Evolutionary conservation across 2,329 filamentous ascomycete genomes (phyloP).

Genomic region (Rugonectria rugulosa): DNA sequence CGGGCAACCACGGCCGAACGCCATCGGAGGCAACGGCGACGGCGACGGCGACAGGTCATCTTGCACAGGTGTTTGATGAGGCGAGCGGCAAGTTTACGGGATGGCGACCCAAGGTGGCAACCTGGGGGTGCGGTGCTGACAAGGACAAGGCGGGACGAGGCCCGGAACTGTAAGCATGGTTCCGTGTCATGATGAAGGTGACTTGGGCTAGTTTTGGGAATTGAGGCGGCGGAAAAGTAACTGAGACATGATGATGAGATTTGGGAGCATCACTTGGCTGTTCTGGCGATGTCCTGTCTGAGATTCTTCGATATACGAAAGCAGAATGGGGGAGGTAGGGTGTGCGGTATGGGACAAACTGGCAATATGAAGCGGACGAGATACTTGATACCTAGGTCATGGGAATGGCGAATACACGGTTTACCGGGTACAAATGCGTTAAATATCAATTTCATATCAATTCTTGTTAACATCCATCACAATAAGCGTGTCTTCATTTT

Average conservation of each 20-base stretch:
- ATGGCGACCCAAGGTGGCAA: constrained; percentile 19
- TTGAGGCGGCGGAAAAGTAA: not conserved
- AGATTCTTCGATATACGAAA: no score
- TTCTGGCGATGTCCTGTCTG: no score
- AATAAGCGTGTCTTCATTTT: no score
- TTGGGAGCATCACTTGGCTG: not conserved
- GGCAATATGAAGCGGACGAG: no score
- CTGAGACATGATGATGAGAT: no score
- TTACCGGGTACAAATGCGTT: no score
- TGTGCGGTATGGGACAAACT: no score
- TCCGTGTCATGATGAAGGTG: constrained; percentile 1
- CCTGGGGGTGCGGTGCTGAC: constrained; percentile 4
- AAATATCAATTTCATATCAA: no score
- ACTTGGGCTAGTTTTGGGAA: not conserved
- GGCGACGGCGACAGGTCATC: not conserved
- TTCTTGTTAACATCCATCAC: no score
- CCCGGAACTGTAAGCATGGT: not conserved
- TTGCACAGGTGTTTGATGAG: constrained; percentile 15
- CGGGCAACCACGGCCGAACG: not conserved
- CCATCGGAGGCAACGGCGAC: not conserved
- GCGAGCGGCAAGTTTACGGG: constrained; percentile 9
- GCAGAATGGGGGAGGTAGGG: no score
- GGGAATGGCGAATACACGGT: no score
- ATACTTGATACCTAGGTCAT: no score
- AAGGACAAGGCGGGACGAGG: not conserved